A percentile compares a stretch with the other conserved stretches of the same genome.
phyloP scores from a whole-genome alignment of 2,329 filamentous ascomycete species.

The Celoporthe dispersa region DNA sequence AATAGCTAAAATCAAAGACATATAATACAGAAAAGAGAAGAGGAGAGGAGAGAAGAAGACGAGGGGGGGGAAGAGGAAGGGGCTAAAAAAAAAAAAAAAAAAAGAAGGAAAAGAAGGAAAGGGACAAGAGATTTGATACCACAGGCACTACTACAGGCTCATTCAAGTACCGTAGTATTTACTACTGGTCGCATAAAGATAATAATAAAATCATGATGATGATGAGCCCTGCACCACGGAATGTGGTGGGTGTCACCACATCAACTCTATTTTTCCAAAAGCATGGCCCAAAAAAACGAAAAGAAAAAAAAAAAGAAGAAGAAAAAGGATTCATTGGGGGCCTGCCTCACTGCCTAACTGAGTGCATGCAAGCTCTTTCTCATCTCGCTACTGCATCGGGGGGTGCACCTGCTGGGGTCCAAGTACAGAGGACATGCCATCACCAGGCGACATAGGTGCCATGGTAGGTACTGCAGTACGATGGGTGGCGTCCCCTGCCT shows the following conservation, averaged over 20 bases:
- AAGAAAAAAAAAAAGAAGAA: no score
- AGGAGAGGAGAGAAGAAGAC: background rate
- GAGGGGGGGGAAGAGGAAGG: no score
- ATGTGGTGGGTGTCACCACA: background rate
- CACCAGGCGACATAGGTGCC: no score
- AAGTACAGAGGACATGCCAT: no score
- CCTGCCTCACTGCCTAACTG: no score
- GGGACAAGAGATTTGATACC: no score
- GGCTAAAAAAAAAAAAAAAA: background rate
- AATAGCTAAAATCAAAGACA: no score
- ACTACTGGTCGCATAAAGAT: background rate
- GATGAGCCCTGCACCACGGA: no score
- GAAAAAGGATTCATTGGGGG: no score
- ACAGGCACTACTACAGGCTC: background rate
- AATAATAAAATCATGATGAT: background rate
- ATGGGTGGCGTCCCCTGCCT: background rate
- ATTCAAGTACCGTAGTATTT: background rate
- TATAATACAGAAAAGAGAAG: background rate
- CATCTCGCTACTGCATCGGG: background rate
- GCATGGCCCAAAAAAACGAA: no score
- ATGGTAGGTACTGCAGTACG: background rate
- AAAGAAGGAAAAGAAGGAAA: background rate
- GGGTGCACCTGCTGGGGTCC: no score
- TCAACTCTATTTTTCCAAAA: background rate
- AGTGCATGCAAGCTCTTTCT: background rate